A percentile compares a stretch with the other conserved stretches of the same genome.
phyloP scores from a whole-genome alignment of 192 early-diverging fungal genomes.

The Borealophlyctis nickersoniae region DNA sequence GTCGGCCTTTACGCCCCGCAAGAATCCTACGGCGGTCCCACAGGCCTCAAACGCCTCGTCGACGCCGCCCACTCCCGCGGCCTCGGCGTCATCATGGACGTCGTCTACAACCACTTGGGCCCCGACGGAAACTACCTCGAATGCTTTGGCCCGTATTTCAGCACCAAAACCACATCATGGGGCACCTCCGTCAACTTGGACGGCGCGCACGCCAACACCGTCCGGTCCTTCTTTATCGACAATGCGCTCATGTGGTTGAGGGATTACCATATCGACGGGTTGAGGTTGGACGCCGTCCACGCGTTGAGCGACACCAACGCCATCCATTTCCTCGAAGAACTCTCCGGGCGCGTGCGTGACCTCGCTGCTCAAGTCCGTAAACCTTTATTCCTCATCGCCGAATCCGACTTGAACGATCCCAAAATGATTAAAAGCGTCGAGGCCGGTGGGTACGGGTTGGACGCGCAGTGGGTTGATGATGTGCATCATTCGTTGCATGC shows the following conservation, averaged over 20 bases:
- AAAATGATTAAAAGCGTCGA: conserved; percentile 24
- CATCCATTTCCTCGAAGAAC: conserved; percentile 25
- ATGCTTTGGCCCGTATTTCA: conserved; percentile 35
- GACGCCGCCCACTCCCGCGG: conserved; percentile 82
- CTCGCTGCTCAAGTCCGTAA: conserved; percentile 25
- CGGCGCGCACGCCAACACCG: conserved; percentile 19
- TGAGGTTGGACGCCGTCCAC: conserved; percentile 27
- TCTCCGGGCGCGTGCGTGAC: conserved; percentile 20
- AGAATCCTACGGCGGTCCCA: conserved; percentile 57
- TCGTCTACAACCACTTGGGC: conserved; percentile 66
- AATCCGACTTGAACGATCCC: conserved; percentile 30
- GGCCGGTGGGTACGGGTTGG: conserved; percentile 30
- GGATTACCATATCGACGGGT: conserved; percentile 31
- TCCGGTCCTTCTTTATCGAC: conserved; percentile 32
- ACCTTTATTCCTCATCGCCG: conserved; percentile 28
- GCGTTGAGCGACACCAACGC: conserved; percentile 26
- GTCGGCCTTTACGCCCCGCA: conserved; percentile 30
- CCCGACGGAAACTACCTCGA: conserved; percentile 33
- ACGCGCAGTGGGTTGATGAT: conserved; percentile 32
- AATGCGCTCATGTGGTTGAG: conserved; percentile 31
- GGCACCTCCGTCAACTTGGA: conserved; percentile 32
- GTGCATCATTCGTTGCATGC: conserved; percentile 32
- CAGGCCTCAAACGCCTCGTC: conserved; percentile 77
- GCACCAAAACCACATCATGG: conserved; percentile 32
- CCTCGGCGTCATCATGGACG: conserved; percentile 74